These are phyloP conservation scores for Sporothrix luriei DNA, from an alignment of 2,329 filamentous ascomycete species.

Conservation along the genomic window DNA sequence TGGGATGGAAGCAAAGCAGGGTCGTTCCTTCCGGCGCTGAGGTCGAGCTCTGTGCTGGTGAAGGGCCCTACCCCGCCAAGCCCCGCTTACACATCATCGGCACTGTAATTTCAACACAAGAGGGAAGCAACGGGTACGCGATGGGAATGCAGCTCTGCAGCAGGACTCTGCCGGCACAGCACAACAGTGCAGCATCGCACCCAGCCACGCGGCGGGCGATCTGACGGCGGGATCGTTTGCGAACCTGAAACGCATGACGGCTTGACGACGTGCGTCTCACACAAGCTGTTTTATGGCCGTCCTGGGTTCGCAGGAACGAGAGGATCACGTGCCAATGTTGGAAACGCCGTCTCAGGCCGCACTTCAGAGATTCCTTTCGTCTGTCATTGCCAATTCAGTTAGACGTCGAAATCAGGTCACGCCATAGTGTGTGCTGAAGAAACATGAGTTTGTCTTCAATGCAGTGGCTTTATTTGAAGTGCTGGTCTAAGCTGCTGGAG, in stretches of 20 bases:
- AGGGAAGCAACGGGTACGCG: background rate
- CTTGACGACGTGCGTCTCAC: background rate
- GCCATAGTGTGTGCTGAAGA: background rate
- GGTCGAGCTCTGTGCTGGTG: conserved; percentile 22
- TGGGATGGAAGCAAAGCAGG: conserved; percentile 7
- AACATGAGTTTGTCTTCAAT: background rate
- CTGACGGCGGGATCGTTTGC: conserved; percentile 1
- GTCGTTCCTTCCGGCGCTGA: conserved; percentile 21
- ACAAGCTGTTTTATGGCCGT: background rate
- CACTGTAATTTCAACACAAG: background rate
- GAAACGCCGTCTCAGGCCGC: no score
- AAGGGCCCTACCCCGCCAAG: conserved; percentile 29
- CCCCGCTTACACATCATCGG: conserved; percentile 31
- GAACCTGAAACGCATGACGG: conserved; percentile 4
- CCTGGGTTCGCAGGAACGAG: no score
- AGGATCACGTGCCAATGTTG: conserved; percentile 12
- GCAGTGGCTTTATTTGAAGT: no score
- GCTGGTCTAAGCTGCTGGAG: background rate
- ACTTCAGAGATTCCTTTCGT: no score
- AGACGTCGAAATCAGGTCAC: no score
- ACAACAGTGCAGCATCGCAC: conserved; percentile 9
- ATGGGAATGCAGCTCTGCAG: background rate
- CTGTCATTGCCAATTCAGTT: no score
- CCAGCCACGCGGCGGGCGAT: background rate
- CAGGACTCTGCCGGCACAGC: conserved; percentile 2